phyloP scores from a whole-genome alignment of 305 asterid species.

The Rubia peregrina region DNA sequence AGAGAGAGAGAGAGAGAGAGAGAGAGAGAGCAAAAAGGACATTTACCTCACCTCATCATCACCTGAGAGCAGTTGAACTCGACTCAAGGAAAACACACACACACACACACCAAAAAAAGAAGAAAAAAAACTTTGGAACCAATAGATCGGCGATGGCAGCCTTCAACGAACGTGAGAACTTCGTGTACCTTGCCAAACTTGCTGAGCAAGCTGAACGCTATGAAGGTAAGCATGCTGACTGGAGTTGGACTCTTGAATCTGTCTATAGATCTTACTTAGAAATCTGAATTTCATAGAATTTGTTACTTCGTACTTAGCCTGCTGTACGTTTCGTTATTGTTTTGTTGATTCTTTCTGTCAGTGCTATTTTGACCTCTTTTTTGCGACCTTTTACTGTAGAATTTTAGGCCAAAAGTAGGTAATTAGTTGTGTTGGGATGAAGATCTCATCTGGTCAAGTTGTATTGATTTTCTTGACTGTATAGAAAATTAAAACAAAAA shows the following conservation, averaged over 20 bases:
- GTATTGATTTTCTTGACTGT: neutral
- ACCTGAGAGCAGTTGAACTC: neutral
- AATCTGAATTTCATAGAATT: neutral
- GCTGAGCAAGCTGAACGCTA: conserved; percentile 72
- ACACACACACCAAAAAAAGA: neutral
- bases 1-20: neutral
- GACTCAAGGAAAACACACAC: neutral
- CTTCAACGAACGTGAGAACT: conserved; percentile 47
- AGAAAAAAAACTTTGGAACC: conserved; percentile 13
- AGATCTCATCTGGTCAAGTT: conserved; percentile 1
- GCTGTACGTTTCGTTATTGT: no score
- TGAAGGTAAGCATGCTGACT: conserved; percentile 38
- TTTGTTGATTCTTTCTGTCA: neutral
- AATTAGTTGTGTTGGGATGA: neutral
- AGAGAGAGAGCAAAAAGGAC: neutral
- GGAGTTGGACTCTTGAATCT: conserved; percentile 1
- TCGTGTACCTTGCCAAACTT: conserved; percentile 49
- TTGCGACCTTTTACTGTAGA: neutral
- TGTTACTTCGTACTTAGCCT: neutral
- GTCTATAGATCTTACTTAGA: conserved; percentile 24
- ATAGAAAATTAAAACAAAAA: neutral
- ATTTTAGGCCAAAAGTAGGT: neutral
- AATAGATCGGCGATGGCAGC: conserved; percentile 50
- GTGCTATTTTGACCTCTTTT: neutral
- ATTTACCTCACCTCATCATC: conserved; percentile 3